Percentiles rank a stretch among this genome's conserved stretches.
Conservation (phyloP, 2,329 filamentous ascomycete genomes). For the Colletotrichum phormii region DNA sequence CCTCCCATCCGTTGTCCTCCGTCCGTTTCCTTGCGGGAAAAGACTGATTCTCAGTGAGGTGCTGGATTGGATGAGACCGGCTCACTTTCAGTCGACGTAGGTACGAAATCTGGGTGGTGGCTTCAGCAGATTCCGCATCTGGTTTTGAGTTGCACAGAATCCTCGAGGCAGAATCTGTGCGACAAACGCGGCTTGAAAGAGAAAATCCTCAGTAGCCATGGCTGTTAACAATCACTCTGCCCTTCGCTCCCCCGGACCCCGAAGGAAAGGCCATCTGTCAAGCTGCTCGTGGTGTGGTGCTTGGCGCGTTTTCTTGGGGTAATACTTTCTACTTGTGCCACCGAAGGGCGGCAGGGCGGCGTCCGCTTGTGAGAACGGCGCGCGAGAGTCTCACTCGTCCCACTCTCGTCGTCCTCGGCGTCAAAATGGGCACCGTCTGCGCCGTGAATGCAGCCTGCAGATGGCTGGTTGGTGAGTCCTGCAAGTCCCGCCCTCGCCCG, state of each 20-base stretch:
- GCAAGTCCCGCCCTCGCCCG: conserved; percentile 17
- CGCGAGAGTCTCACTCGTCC: conserved; percentile 18
- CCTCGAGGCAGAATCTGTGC: not conserved
- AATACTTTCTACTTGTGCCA: not conserved
- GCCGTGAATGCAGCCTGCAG: conserved; percentile 19
- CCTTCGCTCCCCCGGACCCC: not conserved
- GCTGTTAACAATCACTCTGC: not conserved
- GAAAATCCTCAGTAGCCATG: not conserved
- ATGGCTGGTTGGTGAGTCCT: conserved; percentile 11
- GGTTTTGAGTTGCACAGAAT: conserved; percentile 10
- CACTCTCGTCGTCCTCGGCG: conserved; percentile 18
- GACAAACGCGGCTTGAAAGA: not conserved
- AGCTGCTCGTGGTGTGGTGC: not conserved
- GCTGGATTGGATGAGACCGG: conserved; percentile 24
- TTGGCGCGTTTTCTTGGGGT: not conserved
- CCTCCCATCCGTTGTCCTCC: conserved; percentile 28
- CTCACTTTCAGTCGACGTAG: not conserved
- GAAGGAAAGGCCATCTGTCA: conserved; percentile 1
- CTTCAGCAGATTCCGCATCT: not conserved
- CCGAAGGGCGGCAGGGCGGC: not conserved
- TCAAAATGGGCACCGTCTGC: conserved; percentile 9
- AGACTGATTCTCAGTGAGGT: not conserved
- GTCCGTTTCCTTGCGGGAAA: conserved; percentile 18
- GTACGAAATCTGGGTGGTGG: conserved; percentile 10
- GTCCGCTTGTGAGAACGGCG: conserved; percentile 14